Conservation (phyloP, 495 filamentous ascomycete genomes). For the Evernia prunastri region DNA sequence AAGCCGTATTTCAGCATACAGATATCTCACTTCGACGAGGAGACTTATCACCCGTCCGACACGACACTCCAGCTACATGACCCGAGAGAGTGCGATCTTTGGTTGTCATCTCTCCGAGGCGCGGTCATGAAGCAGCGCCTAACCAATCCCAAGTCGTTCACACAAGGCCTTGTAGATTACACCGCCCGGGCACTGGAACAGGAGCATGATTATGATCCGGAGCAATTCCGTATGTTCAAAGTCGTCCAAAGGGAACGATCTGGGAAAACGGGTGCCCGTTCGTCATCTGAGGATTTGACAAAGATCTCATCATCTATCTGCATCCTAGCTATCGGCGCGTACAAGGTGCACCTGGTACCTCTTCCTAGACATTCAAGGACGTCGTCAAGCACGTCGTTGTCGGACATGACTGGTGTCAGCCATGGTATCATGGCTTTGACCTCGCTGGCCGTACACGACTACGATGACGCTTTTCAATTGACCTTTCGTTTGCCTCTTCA, state of each 20-base stretch:
- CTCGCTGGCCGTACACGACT: constrained; percentile 56
- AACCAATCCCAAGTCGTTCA: constrained; percentile 49
- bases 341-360: constrained; percentile 76
- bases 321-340: constrained; percentile 78
- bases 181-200: constrained; percentile 60
- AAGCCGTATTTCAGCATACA: constrained; percentile 75
- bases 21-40: constrained; percentile 69
- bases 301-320: constrained; percentile 66
- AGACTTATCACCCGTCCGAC: constrained; percentile 51
- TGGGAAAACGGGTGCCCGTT: constrained; percentile 50
- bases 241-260: constrained; percentile 61
- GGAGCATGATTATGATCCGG: constrained; percentile 62
- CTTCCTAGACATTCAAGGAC: constrained; percentile 55
- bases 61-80: constrained; percentile 66
- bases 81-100: constrained; percentile 66
- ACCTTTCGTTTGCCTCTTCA: constrained; percentile 72
- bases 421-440: constrained; percentile 74
- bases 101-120: constrained; percentile 62
- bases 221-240: constrained; percentile 71
- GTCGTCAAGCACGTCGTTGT: constrained; percentile 48
- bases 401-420: constrained; percentile 43
- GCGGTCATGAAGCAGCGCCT: constrained; percentile 51
- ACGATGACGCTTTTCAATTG: constrained; percentile 80
- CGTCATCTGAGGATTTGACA: constrained; percentile 71
- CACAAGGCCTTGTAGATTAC: constrained; percentile 55